Percentiles rank a stretch among this genome's conserved stretches.
These are phyloP conservation scores for Lecanosticta acicola DNA, from an alignment of 2,329 filamentous ascomycete genomes.

Conservation along the genomic window DNA sequence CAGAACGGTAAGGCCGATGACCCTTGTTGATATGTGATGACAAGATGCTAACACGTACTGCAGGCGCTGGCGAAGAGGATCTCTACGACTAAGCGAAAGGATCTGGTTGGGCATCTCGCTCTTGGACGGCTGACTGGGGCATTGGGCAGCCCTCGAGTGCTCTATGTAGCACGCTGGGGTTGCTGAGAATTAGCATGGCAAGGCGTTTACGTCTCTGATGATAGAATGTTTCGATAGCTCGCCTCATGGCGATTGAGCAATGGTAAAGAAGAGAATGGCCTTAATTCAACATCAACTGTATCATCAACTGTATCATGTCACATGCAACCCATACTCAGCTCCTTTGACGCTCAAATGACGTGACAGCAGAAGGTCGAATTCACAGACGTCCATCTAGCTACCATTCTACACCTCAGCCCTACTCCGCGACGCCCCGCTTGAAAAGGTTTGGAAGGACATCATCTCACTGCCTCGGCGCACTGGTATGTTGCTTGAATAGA, in stretches of 20 bases:
- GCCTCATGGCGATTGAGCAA: conserved; percentile 9
- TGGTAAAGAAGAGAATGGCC: background rate
- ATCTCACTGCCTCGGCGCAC: no score
- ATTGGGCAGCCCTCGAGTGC: no score
- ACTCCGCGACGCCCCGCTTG: no score
- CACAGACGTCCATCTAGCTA: no score
- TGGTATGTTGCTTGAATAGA: conserved; percentile 14
- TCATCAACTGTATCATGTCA: no score
- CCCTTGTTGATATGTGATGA: no score
- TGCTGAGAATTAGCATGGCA: conserved; percentile 7
- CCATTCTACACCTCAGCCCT: no score
- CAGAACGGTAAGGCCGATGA: conserved; percentile 38
- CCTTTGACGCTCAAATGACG: no score
- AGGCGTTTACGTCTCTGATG: conserved; percentile 10
- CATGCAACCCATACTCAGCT: no score
- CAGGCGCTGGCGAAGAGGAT: conserved; percentile 87
- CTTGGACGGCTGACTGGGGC: no score
- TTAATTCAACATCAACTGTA: background rate
- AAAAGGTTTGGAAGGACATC: no score
- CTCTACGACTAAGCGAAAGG: conserved; percentile 71
- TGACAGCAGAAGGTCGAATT: no score
- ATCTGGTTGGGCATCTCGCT: conserved; percentile 6
- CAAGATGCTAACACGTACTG: conserved; percentile 42
- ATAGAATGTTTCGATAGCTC: conserved; percentile 19
- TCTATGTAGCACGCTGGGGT: conserved; percentile 1